A percentile compares a stretch with the other conserved stretches of the same genome.
These are phyloP conservation scores for Metschnikowia gruessii DNA, from an alignment of 805 yeast species.

Conservation along the genomic window DNA sequence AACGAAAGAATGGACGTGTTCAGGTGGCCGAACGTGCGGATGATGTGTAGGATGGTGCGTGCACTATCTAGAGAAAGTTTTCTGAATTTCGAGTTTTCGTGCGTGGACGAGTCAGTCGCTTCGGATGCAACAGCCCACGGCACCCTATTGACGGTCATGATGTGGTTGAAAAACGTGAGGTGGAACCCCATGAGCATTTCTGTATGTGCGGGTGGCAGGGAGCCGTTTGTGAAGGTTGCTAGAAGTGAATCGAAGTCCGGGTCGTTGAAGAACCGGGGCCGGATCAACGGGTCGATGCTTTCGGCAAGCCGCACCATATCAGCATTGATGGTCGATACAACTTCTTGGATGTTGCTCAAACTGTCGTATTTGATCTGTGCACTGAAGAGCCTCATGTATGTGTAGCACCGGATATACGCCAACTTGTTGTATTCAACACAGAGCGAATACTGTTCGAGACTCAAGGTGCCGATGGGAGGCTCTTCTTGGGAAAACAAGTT, in stretches of 20 bases:
- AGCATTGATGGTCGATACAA: slow-evolving; percentile 27
- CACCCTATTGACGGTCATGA: slow-evolving; percentile 37
- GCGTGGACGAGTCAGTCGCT: slow-evolving; percentile 15
- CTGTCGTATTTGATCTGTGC: slow-evolving; percentile 26
- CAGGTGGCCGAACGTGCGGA: slow-evolving; percentile 21
- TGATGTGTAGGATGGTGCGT: slow-evolving; percentile 33
- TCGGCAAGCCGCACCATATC: slow-evolving; percentile 29
- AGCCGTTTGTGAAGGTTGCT: background rate
- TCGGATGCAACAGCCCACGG: slow-evolving; percentile 27
- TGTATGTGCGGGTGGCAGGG: background rate
- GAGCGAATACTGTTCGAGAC: slow-evolving; percentile 2
- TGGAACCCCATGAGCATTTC: slow-evolving; percentile 23
- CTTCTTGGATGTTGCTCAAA: slow-evolving; percentile 20
- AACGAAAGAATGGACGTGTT: slow-evolving; percentile 24
- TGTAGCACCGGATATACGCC: slow-evolving; percentile 28
- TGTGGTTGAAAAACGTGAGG: slow-evolving; percentile 33
- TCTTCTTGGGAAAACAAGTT: slow-evolving; percentile 7
- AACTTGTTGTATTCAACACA: slow-evolving; percentile 14
- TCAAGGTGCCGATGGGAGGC: background rate
- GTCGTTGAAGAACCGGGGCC: slow-evolving; percentile 35
- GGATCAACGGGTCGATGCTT: slow-evolving; percentile 17
- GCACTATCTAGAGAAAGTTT: slow-evolving; percentile 35
- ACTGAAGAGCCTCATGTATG: slow-evolving; percentile 32
- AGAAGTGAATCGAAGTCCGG: slow-evolving; percentile 24
- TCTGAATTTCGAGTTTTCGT: slow-evolving; percentile 24